Conservation (phyloP, 2,329 filamentous ascomycete genomes). For the Volutella citrinella region DNA sequence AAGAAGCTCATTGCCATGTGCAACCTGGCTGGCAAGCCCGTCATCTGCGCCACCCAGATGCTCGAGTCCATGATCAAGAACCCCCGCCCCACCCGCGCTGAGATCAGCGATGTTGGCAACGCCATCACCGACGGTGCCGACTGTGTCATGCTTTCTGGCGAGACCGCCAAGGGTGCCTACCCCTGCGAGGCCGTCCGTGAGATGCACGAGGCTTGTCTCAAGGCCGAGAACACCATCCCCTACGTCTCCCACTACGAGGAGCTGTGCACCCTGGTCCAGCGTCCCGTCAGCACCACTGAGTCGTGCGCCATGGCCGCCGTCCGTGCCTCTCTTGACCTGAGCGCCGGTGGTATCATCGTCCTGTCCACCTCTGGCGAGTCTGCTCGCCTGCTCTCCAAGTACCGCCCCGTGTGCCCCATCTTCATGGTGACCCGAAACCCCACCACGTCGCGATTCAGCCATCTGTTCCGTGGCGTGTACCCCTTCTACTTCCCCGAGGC, state of each 20-base stretch:
- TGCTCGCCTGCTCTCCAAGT: slow-evolving; percentile 94
- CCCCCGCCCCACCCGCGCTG: slow-evolving; percentile 93
- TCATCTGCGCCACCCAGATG: slow-evolving; percentile 99
- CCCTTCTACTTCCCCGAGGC: slow-evolving; percentile 90
- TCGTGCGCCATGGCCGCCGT: slow-evolving; percentile 97
- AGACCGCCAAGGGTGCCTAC: slow-evolving; percentile 98
- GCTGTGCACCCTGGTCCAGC: slow-evolving; percentile 76
- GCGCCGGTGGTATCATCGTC: slow-evolving; percentile 93
- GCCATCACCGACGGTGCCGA: slow-evolving; percentile 96
- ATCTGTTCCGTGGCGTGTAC: slow-evolving; percentile 97
- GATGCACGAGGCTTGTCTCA: slow-evolving; percentile 97
- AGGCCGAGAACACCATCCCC: slow-evolving; percentile 95
- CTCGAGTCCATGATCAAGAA: slow-evolving; percentile 99
- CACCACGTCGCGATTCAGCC: slow-evolving; percentile 81
- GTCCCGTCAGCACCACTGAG: slow-evolving; percentile 85
- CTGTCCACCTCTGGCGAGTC: slow-evolving; percentile 94
- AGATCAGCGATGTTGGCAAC: slow-evolving; percentile 98
- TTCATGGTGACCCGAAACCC: slow-evolving; percentile 96
- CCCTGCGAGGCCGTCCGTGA: slow-evolving; percentile 87
- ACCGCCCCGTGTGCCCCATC: slow-evolving; percentile 97
- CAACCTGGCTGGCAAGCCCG: slow-evolving; percentile 98
- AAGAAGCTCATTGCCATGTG: slow-evolving; percentile 99
- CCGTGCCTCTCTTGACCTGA: slow-evolving; percentile 91
- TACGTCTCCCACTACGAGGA: slow-evolving; percentile 98
- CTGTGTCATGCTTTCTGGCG: slow-evolving; percentile 99